Conservation (phyloP, 2,329 filamentous ascomycete genomes). For the Orbilia brochopaga region DNA sequence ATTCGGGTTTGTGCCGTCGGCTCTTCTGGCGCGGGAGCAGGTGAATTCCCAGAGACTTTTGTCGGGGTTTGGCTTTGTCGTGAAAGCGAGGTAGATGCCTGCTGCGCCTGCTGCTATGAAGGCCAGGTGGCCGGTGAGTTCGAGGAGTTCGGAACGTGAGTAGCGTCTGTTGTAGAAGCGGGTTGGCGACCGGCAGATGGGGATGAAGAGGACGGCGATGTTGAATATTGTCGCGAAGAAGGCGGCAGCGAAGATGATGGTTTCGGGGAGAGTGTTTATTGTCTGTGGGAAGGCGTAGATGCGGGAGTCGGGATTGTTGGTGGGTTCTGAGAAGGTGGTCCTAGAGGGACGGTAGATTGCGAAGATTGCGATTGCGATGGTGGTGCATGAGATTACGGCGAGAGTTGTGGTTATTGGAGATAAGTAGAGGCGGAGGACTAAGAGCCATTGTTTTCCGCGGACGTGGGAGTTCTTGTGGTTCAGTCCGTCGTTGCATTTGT, state of each 20-base stretch:
- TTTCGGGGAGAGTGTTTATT: constrained; percentile 14
- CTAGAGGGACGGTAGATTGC: constrained; percentile 22
- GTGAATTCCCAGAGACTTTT: constrained; percentile 33
- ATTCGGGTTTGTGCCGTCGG: not conserved
- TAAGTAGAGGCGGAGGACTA: constrained; percentile 11
- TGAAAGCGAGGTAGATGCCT: constrained; percentile 21
- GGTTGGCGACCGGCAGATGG: constrained; percentile 27
- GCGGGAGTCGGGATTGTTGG: not conserved
- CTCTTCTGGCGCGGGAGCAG: constrained; percentile 6
- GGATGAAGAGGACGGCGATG: not conserved
- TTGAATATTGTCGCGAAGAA: constrained; percentile 5
- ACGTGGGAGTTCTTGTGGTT: constrained; percentile 10
- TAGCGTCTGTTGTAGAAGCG: constrained; percentile 39
- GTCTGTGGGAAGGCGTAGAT: constrained; percentile 34
- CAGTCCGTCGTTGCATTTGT: not conserved
- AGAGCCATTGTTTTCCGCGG: constrained; percentile 23
- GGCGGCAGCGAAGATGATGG: constrained; percentile 16
- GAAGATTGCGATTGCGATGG: constrained; percentile 25
- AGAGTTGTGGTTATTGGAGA: constrained; percentile 12
- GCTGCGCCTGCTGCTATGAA: constrained; percentile 10
- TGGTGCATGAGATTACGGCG: constrained; percentile 6
- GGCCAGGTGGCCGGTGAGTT: constrained; percentile 15
- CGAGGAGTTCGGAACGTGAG: constrained; percentile 24
- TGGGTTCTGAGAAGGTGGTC: not conserved
- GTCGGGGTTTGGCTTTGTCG: constrained; percentile 7